These are phyloP conservation scores for Phytophthora fragariae DNA, from an alignment of 352 stramenopile genomes.

Conservation along the genomic window DNA sequence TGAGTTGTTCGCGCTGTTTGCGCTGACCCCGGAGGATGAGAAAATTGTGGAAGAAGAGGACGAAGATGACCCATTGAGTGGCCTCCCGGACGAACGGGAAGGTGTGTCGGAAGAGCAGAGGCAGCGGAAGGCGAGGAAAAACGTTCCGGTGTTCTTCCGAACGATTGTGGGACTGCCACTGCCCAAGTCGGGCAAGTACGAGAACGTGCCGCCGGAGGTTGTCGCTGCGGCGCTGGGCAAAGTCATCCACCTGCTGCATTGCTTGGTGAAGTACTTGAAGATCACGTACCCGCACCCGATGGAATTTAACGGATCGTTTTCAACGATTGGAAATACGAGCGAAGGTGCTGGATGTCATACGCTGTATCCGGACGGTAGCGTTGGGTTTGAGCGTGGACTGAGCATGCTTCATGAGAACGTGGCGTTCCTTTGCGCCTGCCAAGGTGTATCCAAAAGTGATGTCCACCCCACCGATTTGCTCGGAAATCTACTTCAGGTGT, in stretches of 20 bases:
- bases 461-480: constrained; percentile 69
- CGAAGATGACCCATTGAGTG: constrained; percentile 34
- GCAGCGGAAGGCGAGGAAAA: constrained; percentile 21
- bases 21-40: constrained; percentile 35
- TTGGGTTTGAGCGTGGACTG: constrained; percentile 78
- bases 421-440: constrained; percentile 57
- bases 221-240: constrained; percentile 75
- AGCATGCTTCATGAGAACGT: constrained; percentile 86
- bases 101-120: constrained; percentile 25
- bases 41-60: constrained; percentile 15
- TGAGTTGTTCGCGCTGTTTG: constrained; percentile 77
- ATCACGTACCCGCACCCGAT: constrained; percentile 85
- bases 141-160: constrained; percentile 53
- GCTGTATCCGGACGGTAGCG: constrained; percentile 82
- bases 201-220: constrained; percentile 78
- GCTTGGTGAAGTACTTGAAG: constrained; percentile 74
- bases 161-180: constrained; percentile 76
- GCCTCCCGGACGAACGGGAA: constrained; percentile 34
- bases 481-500: constrained; percentile 72
- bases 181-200: constrained; percentile 75
- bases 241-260: constrained; percentile 77
- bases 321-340: constrained; percentile 82
- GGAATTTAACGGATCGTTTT: constrained; percentile 89
- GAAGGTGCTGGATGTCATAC: constrained; percentile 84
- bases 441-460: constrained; percentile 47